Percentiles rank a stretch among this genome's conserved stretches.
phyloP scores from a whole-genome alignment of 495 filamentous ascomycete species.

The Tuber brumale region DNA sequence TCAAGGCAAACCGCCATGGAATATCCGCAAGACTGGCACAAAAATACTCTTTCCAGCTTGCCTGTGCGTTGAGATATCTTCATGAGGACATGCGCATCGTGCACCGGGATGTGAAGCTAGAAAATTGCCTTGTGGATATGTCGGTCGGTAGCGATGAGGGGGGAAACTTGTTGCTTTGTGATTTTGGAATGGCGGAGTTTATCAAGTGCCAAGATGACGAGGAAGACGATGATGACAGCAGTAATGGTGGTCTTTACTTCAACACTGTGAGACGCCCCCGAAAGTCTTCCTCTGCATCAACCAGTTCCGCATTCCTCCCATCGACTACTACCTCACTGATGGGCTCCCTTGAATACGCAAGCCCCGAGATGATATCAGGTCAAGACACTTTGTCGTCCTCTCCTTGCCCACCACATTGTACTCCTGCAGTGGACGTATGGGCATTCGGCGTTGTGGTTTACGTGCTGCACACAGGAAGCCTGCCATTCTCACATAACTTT shows the following conservation, averaged over 20 bases:
- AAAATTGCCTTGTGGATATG: slow-evolving; percentile 66
- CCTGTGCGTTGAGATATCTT: slow-evolving; percentile 62
- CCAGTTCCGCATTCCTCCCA: slow-evolving; percentile 39
- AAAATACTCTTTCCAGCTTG: slow-evolving; percentile 62
- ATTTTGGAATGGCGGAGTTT: slow-evolving; percentile 73
- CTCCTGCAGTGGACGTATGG: slow-evolving; percentile 62
- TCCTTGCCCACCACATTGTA: slow-evolving; percentile 43
- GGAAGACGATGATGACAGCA: slow-evolving; percentile 45
- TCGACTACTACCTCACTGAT: slow-evolving; percentile 41
- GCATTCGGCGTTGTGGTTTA: slow-evolving; percentile 64
- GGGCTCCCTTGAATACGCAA: slow-evolving; percentile 37
- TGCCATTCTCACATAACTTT: slow-evolving; percentile 62
- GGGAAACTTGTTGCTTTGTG: slow-evolving; percentile 60
- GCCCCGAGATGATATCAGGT: slow-evolving; percentile 32
- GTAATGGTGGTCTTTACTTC: slow-evolving; percentile 27
- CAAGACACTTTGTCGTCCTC: slow-evolving; percentile 11
- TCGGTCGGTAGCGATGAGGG: slow-evolving; percentile 47
- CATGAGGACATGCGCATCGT: slow-evolving; percentile 67
- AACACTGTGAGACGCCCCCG: slow-evolving; percentile 17
- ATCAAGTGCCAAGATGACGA: slow-evolving; percentile 50
- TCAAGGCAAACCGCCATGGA: slow-evolving; percentile 56
- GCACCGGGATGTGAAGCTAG: slow-evolving; percentile 69
- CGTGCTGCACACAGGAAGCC: slow-evolving; percentile 56
- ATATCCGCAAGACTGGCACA: slow-evolving; percentile 51
- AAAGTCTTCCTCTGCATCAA: slow-evolving; percentile 29